A percentile compares a stretch with the other conserved stretches of the same genome.
phyloP scores from a whole-genome alignment of 2,329 filamentous ascomycete genomes.

The Diaporthe batatas region DNA sequence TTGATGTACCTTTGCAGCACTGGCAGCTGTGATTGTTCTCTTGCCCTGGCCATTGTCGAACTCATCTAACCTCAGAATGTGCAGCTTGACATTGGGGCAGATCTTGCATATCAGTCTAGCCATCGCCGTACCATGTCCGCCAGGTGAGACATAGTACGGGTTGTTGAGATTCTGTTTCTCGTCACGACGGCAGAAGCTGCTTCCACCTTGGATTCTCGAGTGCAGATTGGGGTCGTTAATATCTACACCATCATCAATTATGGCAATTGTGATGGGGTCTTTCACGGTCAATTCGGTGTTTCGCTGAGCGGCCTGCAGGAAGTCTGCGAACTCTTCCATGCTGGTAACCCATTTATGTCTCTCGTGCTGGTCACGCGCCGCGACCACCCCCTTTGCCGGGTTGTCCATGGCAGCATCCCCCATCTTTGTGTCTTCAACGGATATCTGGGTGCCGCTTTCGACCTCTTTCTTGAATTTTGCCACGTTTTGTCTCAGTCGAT shows the following conservation, averaged over 20 bases:
- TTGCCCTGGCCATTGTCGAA: constrained; percentile 44
- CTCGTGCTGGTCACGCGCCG: too few relatives aligned
- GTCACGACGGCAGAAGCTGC: constrained; percentile 2
- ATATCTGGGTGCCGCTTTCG: background rate
- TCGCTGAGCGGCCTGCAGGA: constrained; percentile 53
- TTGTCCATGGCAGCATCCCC: background rate
- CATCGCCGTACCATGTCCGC: constrained; percentile 28
- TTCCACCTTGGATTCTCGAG: background rate
- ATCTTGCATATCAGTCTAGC: constrained; percentile 2
- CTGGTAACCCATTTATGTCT: constrained; percentile 6
- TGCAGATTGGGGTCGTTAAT: constrained; percentile 1
- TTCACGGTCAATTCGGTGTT: constrained; percentile 55
- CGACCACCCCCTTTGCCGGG: too few relatives aligned
- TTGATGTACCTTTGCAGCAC: constrained; percentile 49
- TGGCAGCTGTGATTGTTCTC: constrained; percentile 45
- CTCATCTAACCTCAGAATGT: constrained; percentile 41
- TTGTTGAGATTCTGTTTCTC: background rate
- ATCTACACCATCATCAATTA: constrained; percentile 17
- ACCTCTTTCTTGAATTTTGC: background rate
- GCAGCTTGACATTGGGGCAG: constrained; percentile 12
- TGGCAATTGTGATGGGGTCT: constrained; percentile 34
- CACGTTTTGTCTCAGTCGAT: background rate
- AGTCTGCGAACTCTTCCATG: constrained; percentile 26
- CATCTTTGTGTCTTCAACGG: background rate
- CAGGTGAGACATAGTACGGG: background rate